Base-by-base conservation (phyloP, 306 rosid genomes). In the Lablab purpureus region DNA sequence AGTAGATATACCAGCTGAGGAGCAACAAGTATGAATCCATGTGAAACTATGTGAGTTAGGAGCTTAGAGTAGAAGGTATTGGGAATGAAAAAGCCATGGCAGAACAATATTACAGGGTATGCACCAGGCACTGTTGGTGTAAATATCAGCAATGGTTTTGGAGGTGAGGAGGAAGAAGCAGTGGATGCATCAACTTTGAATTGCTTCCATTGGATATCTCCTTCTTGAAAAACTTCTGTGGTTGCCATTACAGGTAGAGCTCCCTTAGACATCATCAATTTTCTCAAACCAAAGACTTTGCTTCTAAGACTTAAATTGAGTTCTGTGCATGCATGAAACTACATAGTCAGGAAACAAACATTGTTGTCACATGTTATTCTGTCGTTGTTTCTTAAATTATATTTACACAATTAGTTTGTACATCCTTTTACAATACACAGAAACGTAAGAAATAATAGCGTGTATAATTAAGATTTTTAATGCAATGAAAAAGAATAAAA, bases 11-110 rank as follows among this genome's bases (percentile, higher is more conserved):
- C 76, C 80, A 89, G 88, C 82, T 88, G 91, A 73, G 97, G 95
- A 74, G 89, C 88, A 36, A 87, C 88, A 52, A 86, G 46, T 23
- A 90, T 73, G 63, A 60, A 87, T 54, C 95, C 97, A 78, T 88
- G 97, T 0, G 92, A 92, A 51, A 88, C 71, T 13, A 87, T 75
- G 63, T 83, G 92, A 4, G 28, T 25, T 7, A 92, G 85, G 60
- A 92, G 81, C 4, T 78, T n/a, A 10, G 84, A 51, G 68, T 92
- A 87, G 85, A 65, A 87, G 87, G 18, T 4, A 82, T 78, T 83
- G 3, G 19, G 32, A 18, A 87, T 50, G 46, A 27, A 82, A 79
- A 83, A 91, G 81, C 97, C 97, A 72, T 85, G 97, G 74, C 82
- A 71, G 56, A 92, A 88, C 75, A 90, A 40, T 51, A 90, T 73